phyloP scores from a whole-genome alignment of 768 basidiomycete species.

The Daedaleopsis nitida region DNA sequence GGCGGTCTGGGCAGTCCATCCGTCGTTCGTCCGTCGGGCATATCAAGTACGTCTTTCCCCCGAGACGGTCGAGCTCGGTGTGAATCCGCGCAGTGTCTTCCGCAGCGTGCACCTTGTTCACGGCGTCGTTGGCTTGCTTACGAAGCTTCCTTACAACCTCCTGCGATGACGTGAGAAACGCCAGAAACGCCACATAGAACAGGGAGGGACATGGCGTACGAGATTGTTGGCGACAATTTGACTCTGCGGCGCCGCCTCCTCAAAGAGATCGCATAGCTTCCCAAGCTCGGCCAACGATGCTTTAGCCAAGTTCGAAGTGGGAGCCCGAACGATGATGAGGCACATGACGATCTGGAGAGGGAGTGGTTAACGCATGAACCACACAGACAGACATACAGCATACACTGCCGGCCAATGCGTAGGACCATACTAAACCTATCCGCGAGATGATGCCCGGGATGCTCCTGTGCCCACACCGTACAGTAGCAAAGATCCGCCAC shows the following conservation, averaged over 20 bases:
- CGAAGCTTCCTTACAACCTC: constrained; percentile 32
- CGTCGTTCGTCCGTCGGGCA: constrained; percentile 3
- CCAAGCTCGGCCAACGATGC: constrained; percentile 40
- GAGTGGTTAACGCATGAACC: neutral
- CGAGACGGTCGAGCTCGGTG: constrained; percentile 35
- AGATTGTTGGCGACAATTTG: constrained; percentile 30
- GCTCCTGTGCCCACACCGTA: constrained; percentile 44
- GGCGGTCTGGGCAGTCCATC: neutral
- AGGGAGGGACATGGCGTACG: constrained; percentile 10
- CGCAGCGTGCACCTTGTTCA: constrained; percentile 21
- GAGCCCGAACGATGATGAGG: constrained; percentile 39
- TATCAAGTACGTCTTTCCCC: constrained; percentile 34
- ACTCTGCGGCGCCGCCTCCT: constrained; percentile 27
- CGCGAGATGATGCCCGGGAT: constrained; percentile 47
- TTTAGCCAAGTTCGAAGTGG: constrained; percentile 36
- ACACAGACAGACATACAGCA: constrained; percentile 22
- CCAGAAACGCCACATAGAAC: neutral
- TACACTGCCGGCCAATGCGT: constrained; percentile 65
- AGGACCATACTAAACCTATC: constrained; percentile 62
- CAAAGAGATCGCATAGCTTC: constrained; percentile 32
- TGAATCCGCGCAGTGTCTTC: constrained; percentile 14
- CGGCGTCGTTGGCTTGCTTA: constrained; percentile 32
- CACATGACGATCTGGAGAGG: constrained; percentile 44
- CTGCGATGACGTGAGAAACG: constrained; percentile 14
- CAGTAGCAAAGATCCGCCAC: constrained; percentile 59